Evolutionary conservation across 129 eudicot genomes (phyloP).

Genomic region (Arctium lappa): DNA sequence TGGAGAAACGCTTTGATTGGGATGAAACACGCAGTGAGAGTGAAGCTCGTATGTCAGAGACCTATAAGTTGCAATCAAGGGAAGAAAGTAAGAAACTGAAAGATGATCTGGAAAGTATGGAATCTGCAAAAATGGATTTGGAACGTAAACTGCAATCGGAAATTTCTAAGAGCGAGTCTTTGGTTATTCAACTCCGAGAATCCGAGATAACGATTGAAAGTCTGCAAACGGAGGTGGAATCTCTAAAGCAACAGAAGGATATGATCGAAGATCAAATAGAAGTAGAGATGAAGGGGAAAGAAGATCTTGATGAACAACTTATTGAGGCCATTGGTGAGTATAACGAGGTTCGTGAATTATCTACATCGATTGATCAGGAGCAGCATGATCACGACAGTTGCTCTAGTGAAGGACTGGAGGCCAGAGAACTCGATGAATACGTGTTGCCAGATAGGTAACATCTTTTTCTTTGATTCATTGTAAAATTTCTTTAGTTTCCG

Average conservation of each 20-base stretch:
- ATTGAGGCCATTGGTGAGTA: conserved; percentile 41
- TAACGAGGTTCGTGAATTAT: conserved; percentile 32
- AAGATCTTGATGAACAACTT: conserved; percentile 59
- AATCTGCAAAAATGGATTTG: conserved; percentile 32
- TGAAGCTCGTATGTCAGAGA: background rate
- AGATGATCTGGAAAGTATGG: conserved; percentile 32
- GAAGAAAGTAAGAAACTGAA: conserved; percentile 36
- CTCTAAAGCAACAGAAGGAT: conserved; percentile 37
- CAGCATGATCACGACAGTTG: conserved; percentile 25
- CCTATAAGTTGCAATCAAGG: conserved; percentile 14
- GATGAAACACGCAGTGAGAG: conserved; percentile 64
- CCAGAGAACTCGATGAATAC: conserved; percentile 40
- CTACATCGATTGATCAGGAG: conserved; percentile 39
- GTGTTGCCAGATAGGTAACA: conserved; percentile 54
- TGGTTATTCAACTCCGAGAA: conserved; percentile 42
- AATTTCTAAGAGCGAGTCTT: conserved; percentile 26
- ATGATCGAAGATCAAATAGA: conserved; percentile 41
- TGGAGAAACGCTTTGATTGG: conserved; percentile 74
- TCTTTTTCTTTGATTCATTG: background rate
- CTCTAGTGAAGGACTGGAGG: conserved; percentile 41
- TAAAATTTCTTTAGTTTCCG: background rate
- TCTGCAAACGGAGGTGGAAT: conserved; percentile 46
- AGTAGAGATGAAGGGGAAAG: conserved; percentile 36
- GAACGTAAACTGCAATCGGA: conserved; percentile 36
- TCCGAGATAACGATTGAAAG: conserved; percentile 34